phyloP scores from a whole-genome alignment of 306 rosid species.

The Begonia peltatifolia region DNA sequence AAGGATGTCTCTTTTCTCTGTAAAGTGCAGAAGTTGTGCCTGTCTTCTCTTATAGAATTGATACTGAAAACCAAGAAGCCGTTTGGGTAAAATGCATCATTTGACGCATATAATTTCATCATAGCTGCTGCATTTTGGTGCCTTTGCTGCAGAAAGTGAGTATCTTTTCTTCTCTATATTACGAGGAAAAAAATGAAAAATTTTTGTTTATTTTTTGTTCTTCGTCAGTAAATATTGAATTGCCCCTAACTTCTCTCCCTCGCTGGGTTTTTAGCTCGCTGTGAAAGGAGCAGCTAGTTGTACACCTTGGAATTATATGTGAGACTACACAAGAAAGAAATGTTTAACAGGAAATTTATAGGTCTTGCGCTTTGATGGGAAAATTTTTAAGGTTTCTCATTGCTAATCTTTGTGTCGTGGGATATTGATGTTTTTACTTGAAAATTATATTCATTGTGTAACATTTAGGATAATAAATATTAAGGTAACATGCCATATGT shows the following conservation, averaged over 20 bases:
- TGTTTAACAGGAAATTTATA: no score
- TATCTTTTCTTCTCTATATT: conserved; percentile 19
- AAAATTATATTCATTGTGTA: no score
- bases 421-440: no score
- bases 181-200: conserved; percentile 10
- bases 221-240: background rate
- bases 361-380: no score
- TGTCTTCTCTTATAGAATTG: conserved; percentile 63
- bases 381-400: no score
- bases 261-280: no score
- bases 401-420: no score
- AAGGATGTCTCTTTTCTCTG: conserved; percentile 56
- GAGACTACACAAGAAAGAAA: no score
- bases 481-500: no score
- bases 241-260: background rate
- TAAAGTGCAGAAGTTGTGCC: conserved; percentile 76
- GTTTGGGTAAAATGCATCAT: conserved; percentile 33
- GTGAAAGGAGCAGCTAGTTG: no score
- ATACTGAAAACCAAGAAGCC: conserved; percentile 38
- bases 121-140: conserved; percentile 26
- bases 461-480: no score
- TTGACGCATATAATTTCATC: conserved; percentile 22
- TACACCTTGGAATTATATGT: no score
- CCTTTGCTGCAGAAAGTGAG: conserved; percentile 30
- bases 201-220: conserved; percentile 17